Conservation (phyloP, 83 land plant species). For the Diphasiastrum complanatum region DNA sequence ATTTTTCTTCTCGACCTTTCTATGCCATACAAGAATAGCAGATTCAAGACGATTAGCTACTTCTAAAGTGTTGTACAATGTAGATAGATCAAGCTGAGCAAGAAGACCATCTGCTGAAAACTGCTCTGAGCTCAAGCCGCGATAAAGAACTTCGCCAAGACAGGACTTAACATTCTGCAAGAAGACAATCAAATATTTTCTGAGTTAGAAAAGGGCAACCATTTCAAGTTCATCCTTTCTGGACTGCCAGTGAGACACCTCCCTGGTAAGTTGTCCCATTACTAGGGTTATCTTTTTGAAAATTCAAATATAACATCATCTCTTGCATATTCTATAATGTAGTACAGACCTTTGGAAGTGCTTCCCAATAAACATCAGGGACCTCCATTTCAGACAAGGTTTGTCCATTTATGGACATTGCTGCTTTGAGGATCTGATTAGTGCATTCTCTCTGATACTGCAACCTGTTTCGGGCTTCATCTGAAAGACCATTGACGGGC, state of each 20-base stretch:
- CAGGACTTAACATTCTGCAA: constrained; percentile 65
- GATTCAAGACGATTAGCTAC: constrained; percentile 68
- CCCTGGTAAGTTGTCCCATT: constrained; percentile 35
- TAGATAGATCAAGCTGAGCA: constrained; percentile 35
- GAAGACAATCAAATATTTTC: background rate
- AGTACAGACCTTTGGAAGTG: constrained; percentile 21
- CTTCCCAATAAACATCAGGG: constrained; percentile 11
- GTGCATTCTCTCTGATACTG: constrained; percentile 12
- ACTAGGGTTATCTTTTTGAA: background rate
- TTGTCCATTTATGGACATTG: constrained; percentile 8
- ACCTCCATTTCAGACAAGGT: constrained; percentile 14
- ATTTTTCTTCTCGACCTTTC: constrained; percentile 42
- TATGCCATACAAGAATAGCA: constrained; percentile 70
- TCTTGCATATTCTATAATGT: background rate
- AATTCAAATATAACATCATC: background rate
- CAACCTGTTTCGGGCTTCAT: background rate
- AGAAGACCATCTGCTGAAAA: constrained; percentile 66
- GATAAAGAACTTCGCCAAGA: constrained; percentile 63
- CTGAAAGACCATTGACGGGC: background rate
- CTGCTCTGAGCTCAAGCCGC: constrained; percentile 45
- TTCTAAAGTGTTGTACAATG: constrained; percentile 57
- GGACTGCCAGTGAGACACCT: constrained; percentile 58
- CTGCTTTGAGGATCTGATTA: constrained; percentile 13
- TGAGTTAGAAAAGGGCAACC: background rate
- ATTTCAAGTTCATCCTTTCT: constrained; percentile 55